A percentile compares a stretch with the other conserved stretches of the same genome.
phyloP scores from a whole-genome alignment of 2,329 filamentous ascomycete species.

The Alternaria triticimaculans region DNA sequence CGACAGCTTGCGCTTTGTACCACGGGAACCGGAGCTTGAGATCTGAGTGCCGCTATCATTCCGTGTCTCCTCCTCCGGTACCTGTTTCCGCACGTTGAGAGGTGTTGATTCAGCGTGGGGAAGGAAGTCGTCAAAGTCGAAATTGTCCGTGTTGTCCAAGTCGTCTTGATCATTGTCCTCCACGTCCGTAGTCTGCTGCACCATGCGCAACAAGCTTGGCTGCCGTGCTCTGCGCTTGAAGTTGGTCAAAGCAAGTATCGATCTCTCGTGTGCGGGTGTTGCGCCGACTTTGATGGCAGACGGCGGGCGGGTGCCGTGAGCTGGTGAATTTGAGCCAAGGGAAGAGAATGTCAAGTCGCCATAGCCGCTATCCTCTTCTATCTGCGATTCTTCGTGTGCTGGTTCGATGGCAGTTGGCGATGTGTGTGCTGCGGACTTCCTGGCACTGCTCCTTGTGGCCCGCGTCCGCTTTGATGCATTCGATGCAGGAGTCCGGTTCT shows the following conservation, averaged over 20 bases:
- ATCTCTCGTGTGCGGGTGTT: conserved; percentile 55
- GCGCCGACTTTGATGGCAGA: conserved; percentile 53
- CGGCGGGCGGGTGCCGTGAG: conserved; percentile 48
- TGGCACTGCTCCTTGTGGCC: conserved; percentile 26
- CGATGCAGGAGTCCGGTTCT: conserved; percentile 29
- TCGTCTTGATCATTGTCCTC: conserved; percentile 55
- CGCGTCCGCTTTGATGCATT: conserved; percentile 24
- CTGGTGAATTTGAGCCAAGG: conserved; percentile 42
- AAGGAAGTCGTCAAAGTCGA: conserved; percentile 56
- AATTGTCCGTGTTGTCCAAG: conserved; percentile 51
- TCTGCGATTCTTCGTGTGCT: conserved; percentile 14
- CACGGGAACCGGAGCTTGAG: conserved; percentile 43
- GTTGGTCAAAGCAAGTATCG: conserved; percentile 57
- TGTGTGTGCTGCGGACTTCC: conserved; percentile 19
- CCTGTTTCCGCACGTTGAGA: conserved; percentile 55
- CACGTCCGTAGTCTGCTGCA: conserved; percentile 53
- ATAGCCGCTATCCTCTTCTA: conserved; percentile 39
- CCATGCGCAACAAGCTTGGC: conserved; percentile 58
- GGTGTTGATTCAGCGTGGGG: conserved; percentile 74
- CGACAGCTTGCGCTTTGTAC: conserved; percentile 49
- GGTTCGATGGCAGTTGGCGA: conserved; percentile 12
- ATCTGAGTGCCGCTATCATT: conserved; percentile 39
- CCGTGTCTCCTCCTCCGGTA: conserved; percentile 24
- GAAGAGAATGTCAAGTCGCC: conserved; percentile 44
- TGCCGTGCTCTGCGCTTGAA: conserved; percentile 59